These are phyloP conservation scores for Aegilops umbellulata DNA, from an alignment of 176 grass and related monocot genomes.

Conservation along the genomic window DNA sequence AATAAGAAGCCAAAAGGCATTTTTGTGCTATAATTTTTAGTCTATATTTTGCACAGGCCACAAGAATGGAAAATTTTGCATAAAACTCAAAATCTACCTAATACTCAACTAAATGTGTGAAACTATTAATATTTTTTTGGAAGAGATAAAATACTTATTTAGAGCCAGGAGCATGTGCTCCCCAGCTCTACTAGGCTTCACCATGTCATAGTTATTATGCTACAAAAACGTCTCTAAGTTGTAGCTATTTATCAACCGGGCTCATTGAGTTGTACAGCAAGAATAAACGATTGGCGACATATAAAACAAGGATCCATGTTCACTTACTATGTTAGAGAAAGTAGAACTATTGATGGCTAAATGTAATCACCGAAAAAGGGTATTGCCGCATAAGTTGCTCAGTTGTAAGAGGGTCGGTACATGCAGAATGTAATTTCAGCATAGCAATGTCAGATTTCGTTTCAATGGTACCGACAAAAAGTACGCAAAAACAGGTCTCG, in stretches of 20 bases:
- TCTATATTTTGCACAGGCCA: not conserved
- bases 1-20: too few relatives aligned
- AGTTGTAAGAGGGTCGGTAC: not conserved
- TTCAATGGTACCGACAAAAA: not conserved
- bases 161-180: not conserved
- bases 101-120: too few relatives aligned
- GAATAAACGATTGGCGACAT: not conserved
- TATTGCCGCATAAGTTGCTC: not conserved
- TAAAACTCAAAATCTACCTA: too few relatives aligned
- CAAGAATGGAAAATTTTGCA: too few relatives aligned
- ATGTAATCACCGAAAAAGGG: not conserved
- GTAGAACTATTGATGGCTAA: not conserved
- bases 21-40: too few relatives aligned
- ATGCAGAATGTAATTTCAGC: not conserved
- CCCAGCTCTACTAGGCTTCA: not conserved
- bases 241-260: not conserved
- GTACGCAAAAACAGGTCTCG: not conserved
- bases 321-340: not conserved
- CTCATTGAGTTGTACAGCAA: not conserved
- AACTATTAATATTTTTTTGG: too few relatives aligned
- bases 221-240: not conserved
- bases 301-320: not conserved
- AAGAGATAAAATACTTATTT: too few relatives aligned
- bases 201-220: not conserved
- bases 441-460: not conserved